Base-by-base conservation (phyloP, 2,329 filamentous ascomycete species). In the Tolypocladium capitatum region DNA sequence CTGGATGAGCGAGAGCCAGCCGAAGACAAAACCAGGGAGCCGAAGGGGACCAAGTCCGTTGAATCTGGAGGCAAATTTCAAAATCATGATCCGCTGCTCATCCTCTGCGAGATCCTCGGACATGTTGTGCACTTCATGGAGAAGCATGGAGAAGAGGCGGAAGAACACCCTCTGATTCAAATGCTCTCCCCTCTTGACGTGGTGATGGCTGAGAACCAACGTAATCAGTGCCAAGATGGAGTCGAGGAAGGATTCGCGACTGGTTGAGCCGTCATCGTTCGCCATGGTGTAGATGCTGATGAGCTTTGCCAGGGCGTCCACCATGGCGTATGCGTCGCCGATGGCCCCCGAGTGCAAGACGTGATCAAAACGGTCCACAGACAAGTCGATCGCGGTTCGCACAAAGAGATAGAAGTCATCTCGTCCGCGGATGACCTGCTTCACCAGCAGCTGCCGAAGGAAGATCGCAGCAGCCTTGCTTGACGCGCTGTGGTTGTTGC, bases 141-240 rank as follows among this genome's bases (percentile, higher is more conserved):
- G 74, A 43, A 96, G 74, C 58, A 84, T 71, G 0, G 88, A 91
- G 60, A 96, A 84, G 38, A 98, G 74, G 42, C 91, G 82, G 76
- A 90, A 92, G 72, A 96, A 97, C 30, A 94, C 82, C 52, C 87
- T 83, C 60, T 91, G 85, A 58, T 88, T 91, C 70, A 94, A 90
- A 35, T 75, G 76, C 47, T 95, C 89, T 4, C 81, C 84, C 42
- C 84, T 80, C 64, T 83, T 86, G 48, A 85, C 75, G 58, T 94
- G 84, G 61, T 97, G 88, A 56, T 92, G 82, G 63, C 86, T 91
- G 51, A 96, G 74, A 4, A 96, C 77, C 48, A 98, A 68, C 4
- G 88, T 78, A 32, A 87, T 71, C n/a, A 96, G 68, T 7, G 84
- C 80, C 36, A 96, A 68, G 46, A 91, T 79, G 1, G 84, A 84